Base-by-base conservation (phyloP, 73 alveolate species). In the Vitrella brassicaformis region DNA sequence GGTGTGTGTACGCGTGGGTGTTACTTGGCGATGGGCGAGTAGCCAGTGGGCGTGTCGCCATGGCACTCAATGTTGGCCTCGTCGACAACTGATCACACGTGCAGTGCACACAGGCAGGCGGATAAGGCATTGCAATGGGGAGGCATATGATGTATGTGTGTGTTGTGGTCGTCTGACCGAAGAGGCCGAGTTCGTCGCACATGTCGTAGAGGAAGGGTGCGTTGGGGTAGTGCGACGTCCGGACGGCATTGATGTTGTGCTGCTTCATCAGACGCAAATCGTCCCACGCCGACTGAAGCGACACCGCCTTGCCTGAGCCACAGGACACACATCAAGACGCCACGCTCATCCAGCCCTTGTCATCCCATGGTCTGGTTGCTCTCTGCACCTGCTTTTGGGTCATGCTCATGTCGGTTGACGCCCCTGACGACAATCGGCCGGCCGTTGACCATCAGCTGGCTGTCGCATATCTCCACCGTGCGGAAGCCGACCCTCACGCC, bases 1-100 rank as follows among this genome's bases (percentile, higher is more conserved):
- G 56, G 4, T 14, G 56, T 39, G 56, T 39, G 56, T 8, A 4
- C 14, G 56, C 4, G 22, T 39, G 56, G 14, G 22, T 39, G 56
- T n/a, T n/a, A 39, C 56, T 39, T 39, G 56, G 56, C 56, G 56
- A 78, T 25, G 0, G 84, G 47, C 47, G 26, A 46, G 22, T 46
- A 31, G 78, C 84, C 68, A 47, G 9, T 27, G 31, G 78, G 74
- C 56, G 71, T 77, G n/a, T 69, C 78, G 10, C 81, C 80, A 66
- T 84, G 87, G 68, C 87, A 75, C 71, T 80, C 86, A 47, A 80
- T 81, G 79, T 80, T 80, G n/a, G 85, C 81, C 75, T 85, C 91
- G 66, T 85, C 85, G 70, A 80, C 85, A 22, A 85, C 88, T 39
- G 56, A 4, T n/a, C n/a, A n/a, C n/a, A n/a, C n/a, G n/a, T n/a